A percentile compares a stretch with the other conserved stretches of the same genome.
Conservation (phyloP, 257 asterid genomes). For the Ophiorrhiza pumila region DNA sequence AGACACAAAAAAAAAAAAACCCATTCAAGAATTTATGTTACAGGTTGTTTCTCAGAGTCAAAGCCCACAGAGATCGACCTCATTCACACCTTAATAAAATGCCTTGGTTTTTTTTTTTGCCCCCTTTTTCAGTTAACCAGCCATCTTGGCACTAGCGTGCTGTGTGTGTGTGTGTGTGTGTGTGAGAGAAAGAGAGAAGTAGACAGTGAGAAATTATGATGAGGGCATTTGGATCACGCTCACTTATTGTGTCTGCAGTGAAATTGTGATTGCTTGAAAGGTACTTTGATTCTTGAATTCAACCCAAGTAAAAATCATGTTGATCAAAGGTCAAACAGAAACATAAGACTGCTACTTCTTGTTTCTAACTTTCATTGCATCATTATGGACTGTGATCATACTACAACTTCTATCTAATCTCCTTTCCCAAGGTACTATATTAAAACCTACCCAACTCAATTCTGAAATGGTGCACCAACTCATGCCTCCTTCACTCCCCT, state of each 20-base stretch:
- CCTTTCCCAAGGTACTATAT: slow-evolving; percentile 1
- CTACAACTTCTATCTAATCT: slow-evolving; percentile 5
- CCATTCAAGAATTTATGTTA: too few species aligned
- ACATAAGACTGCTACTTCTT: slow-evolving; percentile 9
- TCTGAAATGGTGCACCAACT: slow-evolving; percentile 13
- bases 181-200: background rate
- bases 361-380: slow-evolving; percentile 36
- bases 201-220: slow-evolving; percentile 23
- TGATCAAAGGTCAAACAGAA: slow-evolving; percentile 9
- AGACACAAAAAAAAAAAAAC: background rate
- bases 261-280: slow-evolving; percentile 41
- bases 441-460: slow-evolving; percentile 12
- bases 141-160: background rate
- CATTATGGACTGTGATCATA: slow-evolving; percentile 20
- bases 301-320: slow-evolving; percentile 27
- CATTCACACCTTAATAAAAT: background rate
- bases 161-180: background rate
- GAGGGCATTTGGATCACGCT: slow-evolving; percentile 37
- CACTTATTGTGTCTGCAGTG: slow-evolving; percentile 41
- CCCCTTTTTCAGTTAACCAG: background rate
- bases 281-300: slow-evolving; percentile 30
- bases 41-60: too few species aligned
- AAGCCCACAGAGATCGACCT: background rate
- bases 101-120: background rate
- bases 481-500: background rate